Evolutionary conservation across 441 rosid species (phyloP).

Genomic region (Jatropha podagrica): DNA sequence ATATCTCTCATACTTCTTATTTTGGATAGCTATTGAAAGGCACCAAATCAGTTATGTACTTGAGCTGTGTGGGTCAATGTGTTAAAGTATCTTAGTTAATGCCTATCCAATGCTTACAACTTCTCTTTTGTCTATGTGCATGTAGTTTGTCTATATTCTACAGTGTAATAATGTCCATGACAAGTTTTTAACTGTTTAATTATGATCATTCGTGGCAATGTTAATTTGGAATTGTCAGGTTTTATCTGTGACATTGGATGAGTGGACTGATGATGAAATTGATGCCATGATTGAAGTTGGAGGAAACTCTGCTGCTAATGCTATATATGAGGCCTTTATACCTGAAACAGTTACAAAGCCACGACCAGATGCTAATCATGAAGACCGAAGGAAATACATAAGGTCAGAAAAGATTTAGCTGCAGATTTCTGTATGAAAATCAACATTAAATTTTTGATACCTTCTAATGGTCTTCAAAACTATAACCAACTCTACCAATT

Average conservation of each 20-base stretch:
- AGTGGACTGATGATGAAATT: slow-evolving; percentile 88
- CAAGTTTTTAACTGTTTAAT: background rate
- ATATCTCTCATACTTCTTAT: background rate
- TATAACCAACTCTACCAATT: background rate
- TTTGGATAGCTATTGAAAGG: background rate
- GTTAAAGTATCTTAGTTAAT: background rate
- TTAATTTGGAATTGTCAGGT: slow-evolving; percentile 44
- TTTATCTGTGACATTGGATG: slow-evolving; percentile 92
- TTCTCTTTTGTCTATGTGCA: background rate
- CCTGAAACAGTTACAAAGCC: slow-evolving; percentile 81
- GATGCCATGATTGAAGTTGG: slow-evolving; percentile 92
- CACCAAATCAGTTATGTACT: background rate
- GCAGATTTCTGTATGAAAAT: slow-evolving; percentile 2
- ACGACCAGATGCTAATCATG: slow-evolving; percentile 72
- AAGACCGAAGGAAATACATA: slow-evolving; percentile 71
- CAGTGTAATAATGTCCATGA: background rate
- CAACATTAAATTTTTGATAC: background rate
- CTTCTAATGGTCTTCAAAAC: background rate
- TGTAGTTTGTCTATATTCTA: background rate
- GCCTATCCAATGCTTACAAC: background rate
- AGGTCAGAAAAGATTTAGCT: slow-evolving; percentile 42
- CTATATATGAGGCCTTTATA: slow-evolving; percentile 84
- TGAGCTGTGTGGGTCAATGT: background rate
- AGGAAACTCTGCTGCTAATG: slow-evolving; percentile 85
- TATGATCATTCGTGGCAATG: background rate